Evolutionary conservation across 148 eudicot genomes (phyloP), one percentile per base, ranked within the genome.

Genomic region (Fagopyrum esculentum): DNA sequence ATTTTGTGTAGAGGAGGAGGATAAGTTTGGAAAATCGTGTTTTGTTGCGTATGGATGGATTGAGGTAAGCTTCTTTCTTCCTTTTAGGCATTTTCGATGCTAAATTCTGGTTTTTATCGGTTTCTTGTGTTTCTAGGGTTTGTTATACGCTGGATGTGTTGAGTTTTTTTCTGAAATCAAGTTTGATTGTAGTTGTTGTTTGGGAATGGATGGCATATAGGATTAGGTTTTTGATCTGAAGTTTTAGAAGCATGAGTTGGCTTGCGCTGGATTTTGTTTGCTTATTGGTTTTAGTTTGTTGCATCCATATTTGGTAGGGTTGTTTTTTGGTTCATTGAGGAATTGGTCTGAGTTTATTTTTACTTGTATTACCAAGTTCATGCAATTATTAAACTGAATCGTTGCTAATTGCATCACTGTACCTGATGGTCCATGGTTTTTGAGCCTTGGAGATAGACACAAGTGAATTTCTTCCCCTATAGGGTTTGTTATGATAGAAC

Each of bases 81-180:
- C 16, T 19, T 22, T 55, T 61, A 61, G 68, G 68, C 15, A 61
- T 61, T 29, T 26, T 10, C 35, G 68, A 8, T 57, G 30, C 64
- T 12, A 56, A 63, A 63, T 63, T 63, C 15, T 13, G 45, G 35
- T 63, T 35, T 63, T 63, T 11, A 10, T 29, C 16, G 0, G 35
- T 40, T 64, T 66, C 47, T 10, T 66, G 17, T 7, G n/a, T 66
- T 66, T 66, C 46, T 66, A 66, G 71, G 71, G 71, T 66, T 66
- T 66, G 46, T 43, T 66, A 0, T 35, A 66, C 30, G 71, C 47
- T 66, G 45, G 29, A 11, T 12, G 45, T 63, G 11, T 10, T 60
- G 40, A 0, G 66, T 26, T 60, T 22, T 22, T 26, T 60, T 59
- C 11, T 60, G 66, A 54, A 15, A 54, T 54, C 59, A 16, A 54